These are phyloP conservation scores for Globisporangium irregulare DNA, from an alignment of 352 stramenopile species.

Conservation along the genomic window DNA sequence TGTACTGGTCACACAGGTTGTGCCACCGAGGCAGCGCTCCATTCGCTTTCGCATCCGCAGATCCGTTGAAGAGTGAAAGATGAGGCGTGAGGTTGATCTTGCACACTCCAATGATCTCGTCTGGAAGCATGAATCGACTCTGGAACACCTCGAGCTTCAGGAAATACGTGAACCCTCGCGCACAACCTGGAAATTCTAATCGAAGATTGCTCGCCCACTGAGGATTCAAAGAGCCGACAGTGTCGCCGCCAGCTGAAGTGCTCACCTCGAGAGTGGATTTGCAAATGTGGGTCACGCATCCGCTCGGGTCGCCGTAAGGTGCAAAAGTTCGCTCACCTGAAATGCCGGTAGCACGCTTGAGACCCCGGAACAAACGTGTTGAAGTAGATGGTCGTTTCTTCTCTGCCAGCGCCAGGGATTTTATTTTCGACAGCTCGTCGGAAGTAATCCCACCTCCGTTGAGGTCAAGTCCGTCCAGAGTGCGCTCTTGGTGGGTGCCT, in stretches of 20 bases:
- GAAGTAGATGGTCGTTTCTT: conserved; percentile 51
- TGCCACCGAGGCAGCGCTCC: conserved; percentile 77
- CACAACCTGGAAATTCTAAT: conserved; percentile 72
- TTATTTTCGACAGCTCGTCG: conserved; percentile 20
- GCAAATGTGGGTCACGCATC: conserved; percentile 75
- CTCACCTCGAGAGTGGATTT: conserved; percentile 34
- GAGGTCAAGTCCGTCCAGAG: conserved; percentile 61
- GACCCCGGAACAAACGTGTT: conserved; percentile 66
- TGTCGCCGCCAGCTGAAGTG: conserved; percentile 10
- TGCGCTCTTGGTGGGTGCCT: conserved; percentile 72
- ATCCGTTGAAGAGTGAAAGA: conserved; percentile 71
- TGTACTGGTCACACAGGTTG: conserved; percentile 86
- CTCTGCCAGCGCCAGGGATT: conserved; percentile 22
- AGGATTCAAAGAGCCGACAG: conserved; percentile 32
- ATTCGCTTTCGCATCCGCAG: conserved; percentile 78
- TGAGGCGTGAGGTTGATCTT: conserved; percentile 88
- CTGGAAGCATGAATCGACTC: conserved; percentile 78
- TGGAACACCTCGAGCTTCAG: conserved; percentile 82
- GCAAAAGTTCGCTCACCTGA: conserved; percentile 72
- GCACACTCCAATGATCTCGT: conserved; percentile 77
- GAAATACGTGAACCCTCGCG: conserved; percentile 72
- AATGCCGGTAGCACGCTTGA: conserved; percentile 70
- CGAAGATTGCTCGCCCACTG: conserved; percentile 77
- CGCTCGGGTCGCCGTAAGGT: conserved; percentile 64
- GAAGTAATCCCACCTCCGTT: conserved; percentile 21